Evolutionary conservation across 345 rosid genomes (phyloP), one percentile per base, ranked within the genome.

Genomic region (thale cress (Arabidopsis thaliana)): DNA sequence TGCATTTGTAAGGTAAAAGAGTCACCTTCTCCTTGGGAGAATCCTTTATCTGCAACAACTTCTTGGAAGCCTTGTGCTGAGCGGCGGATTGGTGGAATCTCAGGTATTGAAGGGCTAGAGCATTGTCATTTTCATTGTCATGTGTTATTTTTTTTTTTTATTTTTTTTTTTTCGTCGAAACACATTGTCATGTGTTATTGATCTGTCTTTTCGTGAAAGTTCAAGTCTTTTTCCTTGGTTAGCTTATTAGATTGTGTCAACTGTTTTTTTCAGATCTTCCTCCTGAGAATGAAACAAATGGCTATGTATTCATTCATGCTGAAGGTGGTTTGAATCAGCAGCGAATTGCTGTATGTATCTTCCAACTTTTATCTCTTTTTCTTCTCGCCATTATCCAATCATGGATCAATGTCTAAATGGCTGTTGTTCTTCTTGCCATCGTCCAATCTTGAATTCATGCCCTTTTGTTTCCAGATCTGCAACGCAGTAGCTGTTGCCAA

Each of bases 11-110:
- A 96, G 99, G 98, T 93, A 24, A 93, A 93, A 76, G 99, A 96
- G 79, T 62, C 91, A 48, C 80, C 99, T 78, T 96, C 99, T 14
- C 97, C 94, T 0, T 96, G 99, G 99, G 89, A 88, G 78, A 96
- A 96, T 84, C 99, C 99, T 44, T 73, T 73, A 72, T 91, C 99
- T 51, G 88, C 99, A 25, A 96, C 99, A 58, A 93, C 96, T 58
- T 96, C 98, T 50, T 96, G 99, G 99, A 96, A 91, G 83, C 97
- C 99, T 75, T 96, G 99, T 69, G 98, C 98, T 25, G 99, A 93
- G 82, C 95, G 93, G n/a, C 93, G 76, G 16, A 69, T 65, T 75
- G 87, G 88, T 79, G 98, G 93, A 61, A 68, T 91, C 74, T 93
- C 97, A 71, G 93, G 98, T 91, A 79, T 25, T 46, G 51, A 59